Percentiles rank a stretch among this genome's conserved stretches.
phyloP scores from a whole-genome alignment of 129 eudicot species.

The Artemisia annua region DNA sequence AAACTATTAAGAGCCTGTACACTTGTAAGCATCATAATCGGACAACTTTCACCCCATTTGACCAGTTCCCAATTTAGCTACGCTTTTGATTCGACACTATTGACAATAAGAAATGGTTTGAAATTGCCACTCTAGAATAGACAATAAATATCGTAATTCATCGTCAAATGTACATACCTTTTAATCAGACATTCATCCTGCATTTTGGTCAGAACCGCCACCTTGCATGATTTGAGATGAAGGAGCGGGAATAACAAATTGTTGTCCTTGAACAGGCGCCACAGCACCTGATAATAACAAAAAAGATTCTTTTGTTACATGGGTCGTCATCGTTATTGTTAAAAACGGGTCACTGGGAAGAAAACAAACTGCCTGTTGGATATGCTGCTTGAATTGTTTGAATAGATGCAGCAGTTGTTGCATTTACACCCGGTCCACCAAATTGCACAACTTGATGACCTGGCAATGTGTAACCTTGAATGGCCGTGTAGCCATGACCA shows the following conservation, averaged over 20 bases:
- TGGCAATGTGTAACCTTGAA: conserved; percentile 75
- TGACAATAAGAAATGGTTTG: too few relatives aligned
- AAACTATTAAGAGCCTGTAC: too few relatives aligned
- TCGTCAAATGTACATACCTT: conserved; percentile 36
- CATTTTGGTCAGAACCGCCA: conserved; percentile 80
- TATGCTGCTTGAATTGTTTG: conserved; percentile 70
- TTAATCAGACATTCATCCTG: conserved; percentile 72
- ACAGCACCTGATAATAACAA: conserved; percentile 58
- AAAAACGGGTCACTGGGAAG: conserved; percentile 11
- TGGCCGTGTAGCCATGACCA: conserved; percentile 56
- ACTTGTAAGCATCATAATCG: too few relatives aligned
- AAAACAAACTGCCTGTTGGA: conserved; percentile 52
- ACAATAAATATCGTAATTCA: neutral
- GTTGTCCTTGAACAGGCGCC: conserved; percentile 71
- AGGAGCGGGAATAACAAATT: conserved; percentile 64
- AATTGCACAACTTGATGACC: conserved; percentile 76
- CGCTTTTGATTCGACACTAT: too few relatives aligned
- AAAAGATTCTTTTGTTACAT: conserved; percentile 7
- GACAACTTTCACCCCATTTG: too few relatives aligned
- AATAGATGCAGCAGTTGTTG: conserved; percentile 61
- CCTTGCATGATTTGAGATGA: conserved; percentile 72
- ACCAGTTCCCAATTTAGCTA: too few relatives aligned
- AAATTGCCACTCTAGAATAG: neutral
- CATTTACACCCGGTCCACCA: conserved; percentile 65
- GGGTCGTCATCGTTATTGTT: neutral